Conservation (phyloP, 2,329 filamentous ascomycete species). For the Fusarium luffae region DNA sequence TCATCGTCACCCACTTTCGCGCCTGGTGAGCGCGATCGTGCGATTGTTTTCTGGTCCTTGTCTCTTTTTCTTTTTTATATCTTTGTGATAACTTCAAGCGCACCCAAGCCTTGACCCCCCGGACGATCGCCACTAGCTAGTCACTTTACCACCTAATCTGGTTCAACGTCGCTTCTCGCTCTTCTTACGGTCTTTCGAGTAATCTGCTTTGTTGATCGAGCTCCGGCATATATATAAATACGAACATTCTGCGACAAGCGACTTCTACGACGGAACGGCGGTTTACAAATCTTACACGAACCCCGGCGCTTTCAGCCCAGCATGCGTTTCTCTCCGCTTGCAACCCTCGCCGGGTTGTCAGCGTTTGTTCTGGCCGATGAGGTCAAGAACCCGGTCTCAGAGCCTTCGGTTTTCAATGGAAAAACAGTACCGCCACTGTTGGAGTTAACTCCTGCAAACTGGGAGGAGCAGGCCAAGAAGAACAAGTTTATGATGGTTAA, state of each 20-base stretch:
- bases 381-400: slow-evolving; percentile 47
- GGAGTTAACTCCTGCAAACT: slow-evolving; percentile 68
- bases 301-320: slow-evolving; percentile 26
- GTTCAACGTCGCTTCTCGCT: slow-evolving; percentile 11
- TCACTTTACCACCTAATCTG: slow-evolving; percentile 20
- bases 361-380: slow-evolving; percentile 50
- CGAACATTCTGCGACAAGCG: background rate
- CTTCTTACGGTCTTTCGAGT: slow-evolving; percentile 1
- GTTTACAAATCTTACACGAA: slow-evolving; percentile 11
- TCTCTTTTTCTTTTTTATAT: slow-evolving; percentile 18
- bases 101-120: slow-evolving; percentile 7
- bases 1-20: slow-evolving; percentile 29
- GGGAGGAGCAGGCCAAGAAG: slow-evolving; percentile 66
- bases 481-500: slow-evolving; percentile 67
- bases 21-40: slow-evolving; percentile 36
- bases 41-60: slow-evolving; percentile 25
- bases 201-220: background rate
- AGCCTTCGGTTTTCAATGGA: slow-evolving; percentile 71
- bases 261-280: background rate
- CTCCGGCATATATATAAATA: background rate
- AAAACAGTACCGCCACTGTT: slow-evolving; percentile 73
- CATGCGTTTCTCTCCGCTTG: slow-evolving; percentile 53
- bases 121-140: slow-evolving; percentile 37
- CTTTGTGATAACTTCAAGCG: slow-evolving; percentile 20
- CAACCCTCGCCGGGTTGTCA: slow-evolving; percentile 60